Base-by-base conservation (phyloP, 805 yeast species). In the Candida sanyiensis region DNA sequence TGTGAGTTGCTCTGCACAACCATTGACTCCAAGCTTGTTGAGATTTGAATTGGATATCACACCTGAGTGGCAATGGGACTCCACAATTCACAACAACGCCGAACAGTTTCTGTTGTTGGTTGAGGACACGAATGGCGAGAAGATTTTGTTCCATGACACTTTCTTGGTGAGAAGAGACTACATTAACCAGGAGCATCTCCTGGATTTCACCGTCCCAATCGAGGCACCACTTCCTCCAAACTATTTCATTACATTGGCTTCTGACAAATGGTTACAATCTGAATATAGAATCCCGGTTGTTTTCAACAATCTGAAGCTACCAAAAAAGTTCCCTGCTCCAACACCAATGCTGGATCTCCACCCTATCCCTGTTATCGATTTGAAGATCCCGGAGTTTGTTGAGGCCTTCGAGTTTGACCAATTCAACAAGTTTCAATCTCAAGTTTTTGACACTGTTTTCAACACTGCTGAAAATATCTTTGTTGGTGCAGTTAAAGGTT, bases 181-280 rank as follows among this genome's bases (percentile, higher is more conserved):
- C 35, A 64, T 77, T n/a, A 62, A 67, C 10, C 64, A 72, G 21
- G 78, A 74, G 20, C 81, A 79, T 45, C 49, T 70, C 17, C 34
- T 87, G 2, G 87, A 80, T 25, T 77, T 87, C 47, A 71, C 83
- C 0, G 74, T 89, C 4, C 75, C 83, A 0, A 40, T 80, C 0
- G 77, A 73, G 5, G 57, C 64, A 5, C 57, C 70, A 17, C 33
- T 64, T 11, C 83, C 89, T 1, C 96, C 96, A 0, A 80, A 77
- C 48, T 78, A 82, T 47, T 86, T 83, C 57, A 70, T 88, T 5
- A 68, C 82, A 0, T 57, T 89, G 10, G 60, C 83, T 3, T 86
- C 95, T 41, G 95, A 89, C 42, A 75, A 70, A 43, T 93, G 97
- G 98, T 61, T 88, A 5, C 89, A 85, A 45, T 76, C 87, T 41